A percentile compares a stretch with the other conserved stretches of the same genome.
phyloP scores from a whole-genome alignment of 768 basidiomycete species.

The Psilocybe sp. region DNA sequence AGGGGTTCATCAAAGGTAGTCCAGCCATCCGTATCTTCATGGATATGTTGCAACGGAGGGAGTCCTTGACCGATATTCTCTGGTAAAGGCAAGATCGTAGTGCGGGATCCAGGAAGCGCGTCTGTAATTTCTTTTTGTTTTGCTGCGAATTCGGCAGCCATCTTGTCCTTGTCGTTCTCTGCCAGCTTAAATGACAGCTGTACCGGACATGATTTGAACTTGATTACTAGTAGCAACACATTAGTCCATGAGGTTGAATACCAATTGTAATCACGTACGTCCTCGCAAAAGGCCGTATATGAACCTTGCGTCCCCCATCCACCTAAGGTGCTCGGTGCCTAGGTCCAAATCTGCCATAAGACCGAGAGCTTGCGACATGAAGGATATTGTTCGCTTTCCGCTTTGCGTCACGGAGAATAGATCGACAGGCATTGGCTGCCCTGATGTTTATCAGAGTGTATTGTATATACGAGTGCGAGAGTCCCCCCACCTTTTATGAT shows the following conservation, averaged over 20 bases:
- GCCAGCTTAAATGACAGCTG: slow-evolving; percentile 69
- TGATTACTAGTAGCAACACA: slow-evolving; percentile 36
- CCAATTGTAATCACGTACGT: slow-evolving; percentile 37
- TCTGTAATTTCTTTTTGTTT: slow-evolving; percentile 24
- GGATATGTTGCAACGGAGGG: slow-evolving; percentile 44
- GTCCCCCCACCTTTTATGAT: slow-evolving; percentile 65
- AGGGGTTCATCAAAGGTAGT: slow-evolving; percentile 65
- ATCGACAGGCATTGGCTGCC: slow-evolving; percentile 72
- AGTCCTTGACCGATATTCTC: slow-evolving; percentile 22
- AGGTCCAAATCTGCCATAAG: slow-evolving; percentile 85
- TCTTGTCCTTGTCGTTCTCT: slow-evolving; percentile 67
- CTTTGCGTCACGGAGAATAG: slow-evolving; percentile 74
- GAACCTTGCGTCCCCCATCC: slow-evolving; percentile 86
- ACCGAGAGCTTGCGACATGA: slow-evolving; percentile 81
- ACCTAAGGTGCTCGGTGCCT: slow-evolving; percentile 80
- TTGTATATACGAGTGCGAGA: neutral
- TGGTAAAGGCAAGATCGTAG: neutral
- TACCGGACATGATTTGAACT: slow-evolving; percentile 63
- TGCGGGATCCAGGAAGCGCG: neutral
- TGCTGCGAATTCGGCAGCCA: slow-evolving; percentile 52
- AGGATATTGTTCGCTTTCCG: slow-evolving; percentile 62
- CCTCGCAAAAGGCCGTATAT: slow-evolving; percentile 68
- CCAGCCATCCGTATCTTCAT: slow-evolving; percentile 61
- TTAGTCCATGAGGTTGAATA: neutral
- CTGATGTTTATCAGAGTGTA: slow-evolving; percentile 30